These are phyloP conservation scores for Lactifluus subvellereus DNA, from an alignment of 768 basidiomycete species.

Conservation along the genomic window DNA sequence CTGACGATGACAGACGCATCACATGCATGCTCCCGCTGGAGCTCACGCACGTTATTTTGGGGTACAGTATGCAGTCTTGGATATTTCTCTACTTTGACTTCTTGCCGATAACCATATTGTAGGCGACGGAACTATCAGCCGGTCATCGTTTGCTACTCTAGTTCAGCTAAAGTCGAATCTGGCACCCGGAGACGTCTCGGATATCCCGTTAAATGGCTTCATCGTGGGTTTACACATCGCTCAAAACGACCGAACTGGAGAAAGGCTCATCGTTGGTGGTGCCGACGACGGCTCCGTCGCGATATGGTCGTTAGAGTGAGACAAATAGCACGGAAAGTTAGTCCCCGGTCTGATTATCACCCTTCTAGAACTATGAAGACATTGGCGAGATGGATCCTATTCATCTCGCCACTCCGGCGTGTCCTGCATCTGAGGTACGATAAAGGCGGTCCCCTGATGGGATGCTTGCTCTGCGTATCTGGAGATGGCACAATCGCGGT, in stretches of 20 bases:
- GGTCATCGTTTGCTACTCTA: conserved; percentile 28
- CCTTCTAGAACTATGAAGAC: conserved; percentile 52
- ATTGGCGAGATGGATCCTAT: conserved; percentile 67
- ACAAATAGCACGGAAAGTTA: not conserved
- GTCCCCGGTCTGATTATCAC: not conserved
- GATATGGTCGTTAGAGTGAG: conserved; percentile 66
- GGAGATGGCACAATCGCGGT: conserved; percentile 78
- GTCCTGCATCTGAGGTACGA: conserved; percentile 54
- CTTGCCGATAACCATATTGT: not conserved
- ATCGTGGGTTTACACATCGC: conserved; percentile 50
- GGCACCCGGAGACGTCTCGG: conserved; percentile 38
- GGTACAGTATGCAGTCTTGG: conserved; percentile 39
- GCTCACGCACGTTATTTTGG: conserved; percentile 52
- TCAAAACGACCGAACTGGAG: conserved; percentile 52
- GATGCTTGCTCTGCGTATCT: conserved; percentile 67
- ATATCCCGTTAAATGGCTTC: conserved; percentile 41
- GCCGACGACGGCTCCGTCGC: conserved; percentile 73
- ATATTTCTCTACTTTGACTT: not conserved
- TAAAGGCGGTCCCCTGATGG: conserved; percentile 50
- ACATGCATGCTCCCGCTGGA: conserved; percentile 44
- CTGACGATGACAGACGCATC: conserved; percentile 13
- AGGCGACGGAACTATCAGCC: conserved; percentile 31
- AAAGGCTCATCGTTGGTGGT: conserved; percentile 65
- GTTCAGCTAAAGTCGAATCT: conserved; percentile 19
- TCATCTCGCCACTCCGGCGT: conserved; percentile 55